Percentiles rank a stretch among this genome's conserved stretches.
These are phyloP conservation scores for Odontarrhena argentea DNA, from an alignment of 345 rosid species.

Conservation along the genomic window DNA sequence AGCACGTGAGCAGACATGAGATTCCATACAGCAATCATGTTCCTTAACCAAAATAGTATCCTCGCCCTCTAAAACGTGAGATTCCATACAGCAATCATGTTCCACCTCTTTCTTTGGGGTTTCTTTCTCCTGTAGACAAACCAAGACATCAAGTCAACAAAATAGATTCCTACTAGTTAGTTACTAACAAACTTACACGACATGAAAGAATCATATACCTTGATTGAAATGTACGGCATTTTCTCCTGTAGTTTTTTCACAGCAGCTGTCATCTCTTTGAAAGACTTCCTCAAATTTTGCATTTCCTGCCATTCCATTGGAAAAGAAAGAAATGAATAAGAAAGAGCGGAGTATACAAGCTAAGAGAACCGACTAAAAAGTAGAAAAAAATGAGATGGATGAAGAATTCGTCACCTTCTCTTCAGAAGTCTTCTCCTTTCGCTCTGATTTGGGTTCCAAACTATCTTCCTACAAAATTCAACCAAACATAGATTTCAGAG, in stretches of 20 bases:
- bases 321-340: neutral
- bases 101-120: conserved; percentile 40
- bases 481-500: neutral
- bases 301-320: neutral
- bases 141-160: neutral
- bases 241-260: conserved; percentile 1
- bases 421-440: neutral
- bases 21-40: conserved; percentile 42
- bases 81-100: neutral
- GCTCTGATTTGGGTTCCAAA: neutral
- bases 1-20: neutral
- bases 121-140: conserved; percentile 38
- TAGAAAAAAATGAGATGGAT: neutral
- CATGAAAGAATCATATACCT: neutral
- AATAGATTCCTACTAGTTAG: neutral
- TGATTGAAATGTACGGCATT: neutral
- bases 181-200: neutral
- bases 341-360: neutral
- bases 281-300: conserved; percentile 3
- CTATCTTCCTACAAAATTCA: neutral
- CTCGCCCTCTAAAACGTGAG: conserved; percentile 38
- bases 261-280: neutral
- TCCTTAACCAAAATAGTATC: conserved; percentile 59
- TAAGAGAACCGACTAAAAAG: too few relatives aligned
- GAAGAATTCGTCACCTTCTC: neutral